Conservation (phyloP, 2,329 filamentous ascomycete genomes). For the Nigrospora oryzae region DNA sequence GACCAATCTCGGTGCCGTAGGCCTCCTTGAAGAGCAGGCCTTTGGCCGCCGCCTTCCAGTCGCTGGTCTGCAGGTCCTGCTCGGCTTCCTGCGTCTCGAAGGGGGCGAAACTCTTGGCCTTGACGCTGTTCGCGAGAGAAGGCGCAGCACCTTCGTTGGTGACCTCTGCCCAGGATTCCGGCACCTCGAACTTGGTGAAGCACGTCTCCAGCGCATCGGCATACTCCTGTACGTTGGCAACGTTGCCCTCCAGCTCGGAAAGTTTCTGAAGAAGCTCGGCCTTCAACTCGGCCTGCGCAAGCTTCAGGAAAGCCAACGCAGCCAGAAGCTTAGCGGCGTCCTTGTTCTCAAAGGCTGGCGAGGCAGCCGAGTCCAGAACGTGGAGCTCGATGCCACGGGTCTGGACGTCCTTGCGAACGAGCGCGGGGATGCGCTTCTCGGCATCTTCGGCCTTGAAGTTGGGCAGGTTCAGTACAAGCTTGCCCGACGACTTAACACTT, state of each 20-base stretch:
- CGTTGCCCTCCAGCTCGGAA: conserved; percentile 45
- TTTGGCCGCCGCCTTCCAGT: conserved; percentile 82
- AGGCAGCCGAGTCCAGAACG: conserved; percentile 63
- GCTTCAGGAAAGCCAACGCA: conserved; percentile 75
- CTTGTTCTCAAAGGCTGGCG: conserved; percentile 57
- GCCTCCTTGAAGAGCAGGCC: conserved; percentile 91
- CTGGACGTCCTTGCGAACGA: conserved; percentile 63
- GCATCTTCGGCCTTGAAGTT: conserved; percentile 80
- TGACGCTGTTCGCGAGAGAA: conserved; percentile 54
- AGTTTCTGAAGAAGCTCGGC: conserved; percentile 59
- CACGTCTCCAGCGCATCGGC: conserved; percentile 61
- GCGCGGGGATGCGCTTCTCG: conserved; percentile 72
- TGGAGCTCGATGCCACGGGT: conserved; percentile 65
- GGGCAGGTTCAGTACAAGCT: conserved; percentile 67
- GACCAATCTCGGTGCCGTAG: conserved; percentile 61
- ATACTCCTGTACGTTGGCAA: conserved; percentile 41
- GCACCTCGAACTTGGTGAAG: conserved; percentile 66
- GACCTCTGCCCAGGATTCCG: conserved; percentile 70
- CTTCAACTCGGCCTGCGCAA: conserved; percentile 61
- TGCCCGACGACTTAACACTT: conserved; percentile 61
- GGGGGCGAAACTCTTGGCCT: conserved; percentile 71
- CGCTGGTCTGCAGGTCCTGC: conserved; percentile 53
- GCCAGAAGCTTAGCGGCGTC: conserved; percentile 57
- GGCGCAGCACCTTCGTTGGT: conserved; percentile 47
- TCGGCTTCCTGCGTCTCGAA: conserved; percentile 73